These are phyloP conservation scores for Saposhnikovia divaricata DNA, from an alignment of 129 eudicot species.

Conservation along the genomic window DNA sequence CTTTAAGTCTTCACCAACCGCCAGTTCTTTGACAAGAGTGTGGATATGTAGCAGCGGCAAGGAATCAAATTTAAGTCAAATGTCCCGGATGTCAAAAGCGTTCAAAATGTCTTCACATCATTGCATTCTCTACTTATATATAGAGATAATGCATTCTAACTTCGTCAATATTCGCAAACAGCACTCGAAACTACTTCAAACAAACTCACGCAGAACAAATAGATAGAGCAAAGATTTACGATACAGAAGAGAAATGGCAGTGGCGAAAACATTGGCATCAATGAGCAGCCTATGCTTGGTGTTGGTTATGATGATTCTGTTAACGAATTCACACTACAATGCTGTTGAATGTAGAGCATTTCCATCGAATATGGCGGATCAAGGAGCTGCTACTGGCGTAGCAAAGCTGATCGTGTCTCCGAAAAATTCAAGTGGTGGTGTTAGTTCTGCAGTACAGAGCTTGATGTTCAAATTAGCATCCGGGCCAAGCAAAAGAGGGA, in stretches of 20 bases:
- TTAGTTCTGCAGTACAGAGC: conserved; percentile 4
- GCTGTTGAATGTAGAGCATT: conserved; percentile 1
- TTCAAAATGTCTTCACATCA: not conserved
- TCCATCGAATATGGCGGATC: not conserved
- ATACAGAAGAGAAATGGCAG: not conserved
- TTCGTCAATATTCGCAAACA: not conserved
- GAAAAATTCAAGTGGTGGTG: not conserved
- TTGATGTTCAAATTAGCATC: conserved; percentile 15
- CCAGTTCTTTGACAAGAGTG: conserved; percentile 1
- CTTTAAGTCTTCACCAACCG: conserved; percentile 2
- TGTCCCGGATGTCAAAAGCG: not conserved
- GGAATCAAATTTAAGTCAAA: conserved; percentile 1
- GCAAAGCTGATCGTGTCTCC: not conserved
- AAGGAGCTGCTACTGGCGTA: not conserved
- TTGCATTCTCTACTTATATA: not conserved
- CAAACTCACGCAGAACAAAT: not conserved
- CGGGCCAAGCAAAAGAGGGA: conserved; percentile 22
- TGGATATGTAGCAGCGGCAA: not conserved
- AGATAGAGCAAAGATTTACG: not conserved
- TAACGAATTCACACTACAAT: not conserved
- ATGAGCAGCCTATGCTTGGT: not conserved
- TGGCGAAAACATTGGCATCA: not conserved
- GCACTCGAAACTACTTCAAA: not conserved
- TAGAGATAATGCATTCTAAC: not conserved
- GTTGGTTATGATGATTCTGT: not conserved